Conservation (phyloP, 2,329 filamentous ascomycete genomes). For the Colletotrichum sp. region DNA sequence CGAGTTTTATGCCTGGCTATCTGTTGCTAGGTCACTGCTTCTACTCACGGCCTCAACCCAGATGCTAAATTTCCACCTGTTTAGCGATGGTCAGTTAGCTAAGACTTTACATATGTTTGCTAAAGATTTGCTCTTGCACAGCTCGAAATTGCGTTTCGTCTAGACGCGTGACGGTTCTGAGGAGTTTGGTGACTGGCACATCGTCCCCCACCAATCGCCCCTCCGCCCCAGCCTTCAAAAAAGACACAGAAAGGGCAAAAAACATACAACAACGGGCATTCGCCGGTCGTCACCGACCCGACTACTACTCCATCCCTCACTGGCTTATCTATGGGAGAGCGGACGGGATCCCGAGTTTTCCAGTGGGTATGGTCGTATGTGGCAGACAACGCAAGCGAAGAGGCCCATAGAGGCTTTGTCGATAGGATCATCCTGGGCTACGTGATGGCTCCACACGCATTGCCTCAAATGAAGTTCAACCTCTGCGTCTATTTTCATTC, state of each 20-base stretch:
- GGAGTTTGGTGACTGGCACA: background rate
- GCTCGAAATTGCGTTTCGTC: background rate
- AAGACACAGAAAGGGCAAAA: background rate
- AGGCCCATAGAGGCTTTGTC: too few species aligned
- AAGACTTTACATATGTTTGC: background rate
- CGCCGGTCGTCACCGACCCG: background rate
- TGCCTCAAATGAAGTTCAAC: too few species aligned
- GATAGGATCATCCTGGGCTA: too few species aligned
- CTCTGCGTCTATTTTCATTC: too few species aligned
- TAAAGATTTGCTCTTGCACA: background rate
- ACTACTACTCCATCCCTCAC: background rate
- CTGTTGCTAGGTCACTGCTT: too few species aligned
- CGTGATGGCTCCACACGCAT: too few species aligned
- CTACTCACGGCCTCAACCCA: background rate
- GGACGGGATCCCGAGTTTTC: background rate
- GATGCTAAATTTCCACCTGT: background rate
- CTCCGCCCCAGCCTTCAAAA: background rate
- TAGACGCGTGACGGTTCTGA: background rate
- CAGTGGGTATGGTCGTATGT: background rate
- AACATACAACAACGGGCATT: background rate
- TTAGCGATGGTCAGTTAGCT: background rate
- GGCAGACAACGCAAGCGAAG: accelerated
- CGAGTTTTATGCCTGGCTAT: background rate
- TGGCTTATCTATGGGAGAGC: background rate
- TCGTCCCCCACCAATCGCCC: background rate